A percentile compares a stretch with the other conserved stretches of the same genome.
phyloP scores from a whole-genome alignment of 2,329 filamentous ascomycete genomes.

The Tolypocladium sp. region DNA sequence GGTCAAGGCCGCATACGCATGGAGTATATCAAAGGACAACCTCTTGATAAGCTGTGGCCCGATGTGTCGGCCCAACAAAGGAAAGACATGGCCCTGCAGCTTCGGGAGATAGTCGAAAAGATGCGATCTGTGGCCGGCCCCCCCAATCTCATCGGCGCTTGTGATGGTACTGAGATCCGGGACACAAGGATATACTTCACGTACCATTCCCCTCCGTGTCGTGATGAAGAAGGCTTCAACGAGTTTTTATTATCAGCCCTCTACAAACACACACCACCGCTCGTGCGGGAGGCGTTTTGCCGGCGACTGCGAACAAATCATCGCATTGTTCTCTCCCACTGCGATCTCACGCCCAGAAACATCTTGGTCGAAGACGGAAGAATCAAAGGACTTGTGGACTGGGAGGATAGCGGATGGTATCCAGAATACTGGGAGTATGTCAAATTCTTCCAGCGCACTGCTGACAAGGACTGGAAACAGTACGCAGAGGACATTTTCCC shows the following conservation, averaged over 20 bases:
- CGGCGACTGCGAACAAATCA: conserved; percentile 14
- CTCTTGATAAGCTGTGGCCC: conserved; percentile 16
- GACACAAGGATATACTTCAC: conserved; percentile 13
- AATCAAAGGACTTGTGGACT: conserved; percentile 34
- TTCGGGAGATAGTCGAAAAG: conserved; percentile 12
- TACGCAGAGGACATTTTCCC: conserved; percentile 16
- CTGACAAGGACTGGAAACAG: conserved; percentile 10
- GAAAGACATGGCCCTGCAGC: conserved; percentile 11
- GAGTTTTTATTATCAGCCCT: conserved; percentile 11
- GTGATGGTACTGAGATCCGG: conserved; percentile 14
- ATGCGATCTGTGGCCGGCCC: conserved; percentile 16
- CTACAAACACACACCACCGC: conserved; percentile 6
- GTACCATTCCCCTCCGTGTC: conserved; percentile 11
- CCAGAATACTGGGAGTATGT: conserved; percentile 31
- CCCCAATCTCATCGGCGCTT: conserved; percentile 12
- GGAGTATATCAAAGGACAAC: conserved; percentile 14
- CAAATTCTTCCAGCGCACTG: conserved; percentile 18
- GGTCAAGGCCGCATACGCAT: conserved; percentile 13
- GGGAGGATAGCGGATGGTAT: conserved; percentile 38
- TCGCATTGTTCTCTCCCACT: conserved; percentile 37
- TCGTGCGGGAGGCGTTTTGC: conserved; percentile 12
- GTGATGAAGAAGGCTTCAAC: conserved; percentile 15
- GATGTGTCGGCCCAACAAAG: conserved; percentile 11
- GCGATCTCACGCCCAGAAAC: conserved; percentile 36
- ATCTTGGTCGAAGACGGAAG: conserved; percentile 29